Base-by-base conservation (phyloP, 192 early-diverging fungal genomes). In the Backusella circina region DNA sequence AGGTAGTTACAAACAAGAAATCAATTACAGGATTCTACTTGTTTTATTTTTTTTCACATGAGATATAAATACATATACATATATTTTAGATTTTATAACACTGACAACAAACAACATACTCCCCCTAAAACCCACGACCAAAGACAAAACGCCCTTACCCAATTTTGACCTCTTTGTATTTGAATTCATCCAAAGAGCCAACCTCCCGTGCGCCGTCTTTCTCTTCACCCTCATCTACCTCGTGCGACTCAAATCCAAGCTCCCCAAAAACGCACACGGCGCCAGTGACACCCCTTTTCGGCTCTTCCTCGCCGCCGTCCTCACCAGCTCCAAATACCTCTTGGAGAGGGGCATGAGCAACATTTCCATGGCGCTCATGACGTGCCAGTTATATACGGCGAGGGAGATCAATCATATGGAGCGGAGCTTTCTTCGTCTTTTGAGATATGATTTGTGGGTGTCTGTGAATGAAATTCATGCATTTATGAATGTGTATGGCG, bases 181-280 rank as follows among this genome's bases (percentile, higher is more conserved):
- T 13, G 44, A 57, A 21, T 75, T 75, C 65, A 21, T 41, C 0
- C 23, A 65, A 35, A 57, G 75, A 41, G 67, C 66, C 21, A 36
- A 67, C 1, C 44, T 76, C 9, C 75, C 75, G 23, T 39, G 67
- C 7, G 44, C 75, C 4, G 75, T 76, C 16, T 70, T 38, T 32
- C 51, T 91, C 7, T 86, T 90, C 10, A 86, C 89, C 0, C 78
- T 91, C 38, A 85, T 92, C 37, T 92, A 92, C 73, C 85, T 92
- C 16, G 84, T 88, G 35, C 79, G 90, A 67, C 82, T 92, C 26
- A 86, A 89, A 70, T 82, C 75, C 30, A 76, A 79, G 26, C 69
- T 92, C 71, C 88, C 89, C 6, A 75, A 72, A 61, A 82, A 83
- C 31, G 91, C 91, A 31, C 84, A 85, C 30, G 90, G 89, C 1